These are phyloP conservation scores for Mortierella sp. DNA, from an alignment of 371 early-diverging fungal species.

Conservation along the genomic window DNA sequence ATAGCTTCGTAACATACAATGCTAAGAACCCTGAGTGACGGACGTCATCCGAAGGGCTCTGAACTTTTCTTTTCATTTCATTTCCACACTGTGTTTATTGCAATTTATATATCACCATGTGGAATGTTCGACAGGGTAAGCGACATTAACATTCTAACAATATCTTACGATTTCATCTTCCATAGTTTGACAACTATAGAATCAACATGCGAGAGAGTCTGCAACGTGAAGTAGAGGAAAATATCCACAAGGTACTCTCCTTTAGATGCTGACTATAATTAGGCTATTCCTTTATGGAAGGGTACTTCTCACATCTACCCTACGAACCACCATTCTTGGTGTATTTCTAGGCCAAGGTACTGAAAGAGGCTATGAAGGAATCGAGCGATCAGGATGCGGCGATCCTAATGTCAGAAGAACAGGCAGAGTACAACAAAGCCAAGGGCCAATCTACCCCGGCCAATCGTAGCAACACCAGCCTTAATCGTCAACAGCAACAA, in stretches of 20 bases:
- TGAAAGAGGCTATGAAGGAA: conserved; percentile 54
- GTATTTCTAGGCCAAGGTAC: conserved; percentile 31
- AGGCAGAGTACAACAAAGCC: conserved; percentile 26
- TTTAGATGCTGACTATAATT: not conserved
- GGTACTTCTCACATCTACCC: not conserved
- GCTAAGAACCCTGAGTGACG: not conserved
- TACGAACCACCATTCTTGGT: not conserved
- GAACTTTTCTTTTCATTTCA: too few species aligned
- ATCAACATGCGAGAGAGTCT: conserved; percentile 54
- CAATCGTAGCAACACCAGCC: conserved; percentile 40
- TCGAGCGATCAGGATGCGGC: conserved; percentile 52
- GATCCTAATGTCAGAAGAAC: conserved; percentile 30
- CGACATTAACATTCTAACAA: too few species aligned
- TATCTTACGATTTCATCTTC: not conserved
- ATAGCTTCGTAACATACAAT: not conserved
- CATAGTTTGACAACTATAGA: conserved; percentile 50
- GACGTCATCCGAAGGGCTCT: not conserved
- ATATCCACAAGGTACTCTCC: conserved; percentile 43
- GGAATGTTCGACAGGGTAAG: too few species aligned
- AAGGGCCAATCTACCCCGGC: conserved; percentile 15
- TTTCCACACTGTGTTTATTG: too few species aligned
- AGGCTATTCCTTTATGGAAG: not conserved
- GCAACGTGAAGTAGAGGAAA: conserved; percentile 52
- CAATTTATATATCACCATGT: conserved; percentile 1
- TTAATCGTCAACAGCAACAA: conserved; percentile 18